Evolutionary conservation across 176 grass and related monocot species (phyloP).

Genomic region (Otatea glauca): DNA sequence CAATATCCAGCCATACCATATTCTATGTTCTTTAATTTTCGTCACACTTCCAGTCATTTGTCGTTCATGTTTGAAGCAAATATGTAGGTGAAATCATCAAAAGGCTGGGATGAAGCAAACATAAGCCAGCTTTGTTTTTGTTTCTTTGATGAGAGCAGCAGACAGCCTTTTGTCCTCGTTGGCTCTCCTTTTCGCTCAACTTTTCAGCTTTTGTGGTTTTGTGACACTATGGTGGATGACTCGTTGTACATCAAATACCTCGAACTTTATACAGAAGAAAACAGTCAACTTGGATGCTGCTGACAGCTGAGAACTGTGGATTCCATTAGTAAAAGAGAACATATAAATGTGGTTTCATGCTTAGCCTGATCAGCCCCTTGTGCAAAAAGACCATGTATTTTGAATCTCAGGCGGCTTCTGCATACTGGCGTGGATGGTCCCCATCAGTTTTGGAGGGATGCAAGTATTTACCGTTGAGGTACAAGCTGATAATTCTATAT

Average conservation of each 20-base stretch:
- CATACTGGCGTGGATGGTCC: too few relatives aligned
- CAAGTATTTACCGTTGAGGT: too few relatives aligned
- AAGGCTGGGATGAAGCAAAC: background rate
- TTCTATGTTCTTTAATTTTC: background rate
- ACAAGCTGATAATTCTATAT: too few relatives aligned
- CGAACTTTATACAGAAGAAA: constrained; percentile 9
- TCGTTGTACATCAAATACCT: background rate
- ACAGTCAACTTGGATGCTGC: background rate
- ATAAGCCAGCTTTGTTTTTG: constrained; percentile 4
- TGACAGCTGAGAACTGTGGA: background rate
- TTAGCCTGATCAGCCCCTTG: background rate
- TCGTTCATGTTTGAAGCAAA: background rate
- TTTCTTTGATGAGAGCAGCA: constrained; percentile 4
- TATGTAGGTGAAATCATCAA: background rate
- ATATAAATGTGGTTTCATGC: background rate
- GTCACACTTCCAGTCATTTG: background rate
- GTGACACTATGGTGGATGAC: background rate
- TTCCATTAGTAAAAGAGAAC: background rate
- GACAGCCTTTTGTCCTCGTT: background rate
- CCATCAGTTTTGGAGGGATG: too few relatives aligned
- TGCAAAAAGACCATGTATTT: background rate
- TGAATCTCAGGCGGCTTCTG: background rate
- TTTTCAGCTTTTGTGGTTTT: constrained; percentile 3
- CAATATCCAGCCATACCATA: background rate
- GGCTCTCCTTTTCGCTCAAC: background rate